Percentiles rank a stretch among this genome's conserved stretches.
phyloP scores from a whole-genome alignment of 1,284 basidiomycete genomes.

The Cryptococcus sp. region DNA sequence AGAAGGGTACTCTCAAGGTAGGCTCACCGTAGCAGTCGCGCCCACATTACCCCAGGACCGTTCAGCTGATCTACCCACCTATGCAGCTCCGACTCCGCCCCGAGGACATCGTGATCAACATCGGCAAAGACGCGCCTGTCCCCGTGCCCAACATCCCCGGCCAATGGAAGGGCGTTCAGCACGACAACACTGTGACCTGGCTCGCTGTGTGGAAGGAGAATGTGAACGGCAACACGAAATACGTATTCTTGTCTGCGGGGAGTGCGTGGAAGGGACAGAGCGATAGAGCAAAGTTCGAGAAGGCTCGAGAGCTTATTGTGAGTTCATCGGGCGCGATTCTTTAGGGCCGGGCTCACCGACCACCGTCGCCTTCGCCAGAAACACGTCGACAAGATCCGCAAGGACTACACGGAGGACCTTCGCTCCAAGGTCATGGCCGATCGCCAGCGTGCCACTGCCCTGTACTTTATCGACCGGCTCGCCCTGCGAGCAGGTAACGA shows the following conservation, averaged over 20 bases:
- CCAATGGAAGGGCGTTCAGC: conserved; percentile 75
- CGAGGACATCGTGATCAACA: conserved; percentile 92
- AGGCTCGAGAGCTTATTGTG: conserved; percentile 89
- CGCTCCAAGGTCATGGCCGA: conserved; percentile 87
- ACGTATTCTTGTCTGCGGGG: conserved; percentile 91
- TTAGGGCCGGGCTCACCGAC: not conserved
- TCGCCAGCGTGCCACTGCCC: conserved; percentile 88
- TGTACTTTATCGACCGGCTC: conserved; percentile 94
- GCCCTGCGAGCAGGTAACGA: conserved; percentile 96
- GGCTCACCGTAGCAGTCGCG: conserved; percentile 8
- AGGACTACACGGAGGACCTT: conserved; percentile 78
- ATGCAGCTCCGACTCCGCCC: conserved; percentile 74
- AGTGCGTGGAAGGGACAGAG: conserved; percentile 94
- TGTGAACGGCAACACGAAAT: conserved; percentile 86
- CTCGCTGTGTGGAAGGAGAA: conserved; percentile 97
- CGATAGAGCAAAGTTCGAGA: conserved; percentile 94
- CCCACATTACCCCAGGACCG: not conserved
- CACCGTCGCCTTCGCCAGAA: conserved; percentile 54
- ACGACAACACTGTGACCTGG: conserved; percentile 96
- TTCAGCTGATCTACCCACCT: not conserved
- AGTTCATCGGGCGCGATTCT: conserved; percentile 17
- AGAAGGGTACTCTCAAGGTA: conserved; percentile 93
- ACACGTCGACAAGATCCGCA: conserved; percentile 82
- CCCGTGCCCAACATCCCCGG: conserved; percentile 85
- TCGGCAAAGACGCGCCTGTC: conserved; percentile 67